Base-by-base conservation (phyloP, 495 filamentous ascomycete genomes). In the Paragyromitra xinjiangensis region DNA sequence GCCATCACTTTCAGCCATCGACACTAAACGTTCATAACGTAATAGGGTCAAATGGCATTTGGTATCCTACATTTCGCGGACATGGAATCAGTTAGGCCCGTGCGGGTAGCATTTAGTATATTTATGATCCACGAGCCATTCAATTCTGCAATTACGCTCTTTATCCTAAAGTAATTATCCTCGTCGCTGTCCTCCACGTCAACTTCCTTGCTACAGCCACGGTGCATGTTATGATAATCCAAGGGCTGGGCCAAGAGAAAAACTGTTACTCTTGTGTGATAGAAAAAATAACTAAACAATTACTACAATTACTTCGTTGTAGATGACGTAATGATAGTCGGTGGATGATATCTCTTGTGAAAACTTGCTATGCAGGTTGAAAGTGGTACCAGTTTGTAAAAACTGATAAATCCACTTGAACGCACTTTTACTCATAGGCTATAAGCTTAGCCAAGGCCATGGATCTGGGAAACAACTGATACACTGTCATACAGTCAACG, bases 401-500 rank as follows among this genome's bases (percentile, higher is more conserved):
- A 50, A 34, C 24, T 45, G 40, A 65, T 65, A 50, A 2, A 11
- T 24, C 34, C n/a, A 55, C 58, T 62, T 37, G 4, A 6, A 1
- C 5, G 26, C 34, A 14, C 34, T 40, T 9, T 58, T 34, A 22
- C 19, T 53, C 7, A 34, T 58, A 16, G 24, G 4, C n/a, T 16
- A 48, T 55, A 55, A n/a, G 64, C 44, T 22, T 66, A 5, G 26
- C 16, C 22, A 34, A 45, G 4, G 16, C 8, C 3, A 22, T 16
- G 44, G 37, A 6, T 70, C 55, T 16, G 12, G 37, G 55, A 63
- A 48, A 29, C 44, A n/a, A 39, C 24, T 64, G n/a, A 42, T 64
- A 8, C 37, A 70, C 55, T 61, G 69, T 40, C 16, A 37, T 22
- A 26, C 37, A n/a, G 64, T 40, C 11, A 67, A 67, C 26, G 26